Evolutionary conservation across 495 filamentous ascomycete genomes (phyloP).

Genomic region (Niebla homalea): DNA sequence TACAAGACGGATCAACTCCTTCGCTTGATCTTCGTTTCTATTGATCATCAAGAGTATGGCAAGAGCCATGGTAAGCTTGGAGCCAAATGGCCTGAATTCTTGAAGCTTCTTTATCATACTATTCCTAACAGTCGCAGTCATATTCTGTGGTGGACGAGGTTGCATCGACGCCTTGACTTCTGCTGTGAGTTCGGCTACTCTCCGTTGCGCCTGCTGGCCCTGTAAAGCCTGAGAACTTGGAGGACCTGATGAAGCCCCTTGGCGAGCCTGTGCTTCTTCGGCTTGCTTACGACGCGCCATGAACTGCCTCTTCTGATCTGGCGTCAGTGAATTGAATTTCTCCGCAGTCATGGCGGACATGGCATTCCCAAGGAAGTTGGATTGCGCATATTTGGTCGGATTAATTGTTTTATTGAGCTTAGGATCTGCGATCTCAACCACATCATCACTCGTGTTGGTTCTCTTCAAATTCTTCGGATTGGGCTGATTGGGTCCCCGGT

Average conservation of each 20-base stretch:
- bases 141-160: slow-evolving; percentile 18
- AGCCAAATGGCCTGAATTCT: slow-evolving; percentile 10
- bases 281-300: slow-evolving; percentile 5
- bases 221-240: background rate
- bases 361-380: background rate
- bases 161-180: slow-evolving; percentile 28
- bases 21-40: slow-evolving; percentile 31
- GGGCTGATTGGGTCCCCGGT: background rate
- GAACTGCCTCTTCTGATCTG: slow-evolving; percentile 6
- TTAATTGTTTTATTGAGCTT: slow-evolving; percentile 14
- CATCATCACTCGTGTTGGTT: slow-evolving; percentile 46
- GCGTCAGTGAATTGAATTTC: slow-evolving; percentile 2
- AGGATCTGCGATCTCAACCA: slow-evolving; percentile 40
- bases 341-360: slow-evolving; percentile 2
- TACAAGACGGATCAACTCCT: slow-evolving; percentile 33
- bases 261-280: slow-evolving; percentile 16
- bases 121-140: slow-evolving; percentile 31
- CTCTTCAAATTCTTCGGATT: slow-evolving; percentile 32
- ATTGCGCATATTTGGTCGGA: slow-evolving; percentile 16
- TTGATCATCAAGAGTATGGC: slow-evolving; percentile 26
- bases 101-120: slow-evolving; percentile 35
- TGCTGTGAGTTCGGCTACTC: slow-evolving; percentile 26
- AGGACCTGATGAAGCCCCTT: slow-evolving; percentile 16
- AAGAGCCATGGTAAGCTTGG: slow-evolving; percentile 18
- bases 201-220: slow-evolving; percentile 6